These are phyloP conservation scores for Podospora pseudopauciseta DNA, from an alignment of 495 filamentous ascomycete genomes.

Conservation along the genomic window DNA sequence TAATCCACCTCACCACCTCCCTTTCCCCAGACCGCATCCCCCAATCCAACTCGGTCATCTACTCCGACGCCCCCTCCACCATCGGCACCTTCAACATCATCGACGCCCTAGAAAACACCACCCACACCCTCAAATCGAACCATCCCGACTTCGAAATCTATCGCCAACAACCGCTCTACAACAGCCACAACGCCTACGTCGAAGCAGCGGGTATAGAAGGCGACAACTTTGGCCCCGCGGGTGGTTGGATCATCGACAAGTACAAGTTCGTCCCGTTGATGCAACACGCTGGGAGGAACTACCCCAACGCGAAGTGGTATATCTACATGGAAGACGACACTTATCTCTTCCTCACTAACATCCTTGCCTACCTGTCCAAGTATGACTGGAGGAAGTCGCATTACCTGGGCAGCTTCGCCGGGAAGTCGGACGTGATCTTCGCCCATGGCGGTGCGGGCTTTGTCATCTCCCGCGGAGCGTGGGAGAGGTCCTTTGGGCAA, in stretches of 20 bases:
- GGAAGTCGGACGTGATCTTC: constrained; percentile 13
- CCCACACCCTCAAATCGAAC: neutral
- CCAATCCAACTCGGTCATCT: constrained; percentile 6
- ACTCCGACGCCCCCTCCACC: constrained; percentile 8
- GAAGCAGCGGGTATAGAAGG: constrained; percentile 12
- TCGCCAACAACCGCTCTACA: constrained; percentile 11
- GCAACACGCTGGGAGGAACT: constrained; percentile 14
- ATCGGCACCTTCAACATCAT: constrained; percentile 13
- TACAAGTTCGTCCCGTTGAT: constrained; percentile 18
- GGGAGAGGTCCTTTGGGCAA: constrained; percentile 14
- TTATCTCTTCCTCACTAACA: constrained; percentile 15
- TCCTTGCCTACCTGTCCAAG: constrained; percentile 9
- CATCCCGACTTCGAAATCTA: constrained; percentile 14
- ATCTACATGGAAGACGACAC: constrained; percentile 21
- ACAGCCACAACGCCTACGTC: constrained; percentile 11
- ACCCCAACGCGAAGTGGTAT: constrained; percentile 16
- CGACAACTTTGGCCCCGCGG: constrained; percentile 16
- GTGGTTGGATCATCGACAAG: constrained; percentile 18
- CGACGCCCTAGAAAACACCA: constrained; percentile 15
- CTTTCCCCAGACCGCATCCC: constrained; percentile 12
- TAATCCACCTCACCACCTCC: constrained; percentile 14
- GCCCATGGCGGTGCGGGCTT: constrained; percentile 17
- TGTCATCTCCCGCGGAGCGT: constrained; percentile 12
- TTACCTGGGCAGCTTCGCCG: constrained; percentile 16
- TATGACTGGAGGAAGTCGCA: constrained; percentile 12